These are phyloP conservation scores for Cryptosporidium baileyi DNA, from an alignment of 169 alveolate species.

Conservation along the genomic window DNA sequence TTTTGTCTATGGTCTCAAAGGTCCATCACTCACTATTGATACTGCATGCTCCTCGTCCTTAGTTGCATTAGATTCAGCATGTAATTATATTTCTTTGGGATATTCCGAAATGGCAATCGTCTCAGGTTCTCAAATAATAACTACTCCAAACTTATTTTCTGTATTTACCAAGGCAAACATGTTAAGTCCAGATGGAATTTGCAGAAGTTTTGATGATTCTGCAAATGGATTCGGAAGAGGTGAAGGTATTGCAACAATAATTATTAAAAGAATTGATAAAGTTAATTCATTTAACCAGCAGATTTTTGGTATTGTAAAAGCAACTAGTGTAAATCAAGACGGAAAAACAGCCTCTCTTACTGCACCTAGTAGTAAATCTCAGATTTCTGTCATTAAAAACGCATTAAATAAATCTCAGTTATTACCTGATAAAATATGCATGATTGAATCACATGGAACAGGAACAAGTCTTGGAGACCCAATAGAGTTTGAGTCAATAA, in stretches of 20 bases:
- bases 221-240: constrained; percentile 79
- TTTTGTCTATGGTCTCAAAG: constrained; percentile 43
- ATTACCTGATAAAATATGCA: not conserved
- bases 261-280: constrained; percentile 42
- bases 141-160: constrained; percentile 69
- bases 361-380: constrained; percentile 79
- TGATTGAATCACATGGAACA: constrained; percentile 67
- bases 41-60: constrained; percentile 68
- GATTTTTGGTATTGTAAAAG: constrained; percentile 46
- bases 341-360: constrained; percentile 79
- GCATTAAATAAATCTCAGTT: constrained; percentile 1
- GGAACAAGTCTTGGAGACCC: constrained; percentile 68
- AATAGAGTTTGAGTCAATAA: constrained; percentile 52
- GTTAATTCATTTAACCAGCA: not conserved
- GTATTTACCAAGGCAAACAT: constrained; percentile 72
- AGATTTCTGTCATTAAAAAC: constrained; percentile 37
- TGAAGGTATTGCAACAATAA: constrained; percentile 77
- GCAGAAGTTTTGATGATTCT: constrained; percentile 77
- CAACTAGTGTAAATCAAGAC: constrained; percentile 75
- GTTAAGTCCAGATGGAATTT: constrained; percentile 75
- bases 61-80: constrained; percentile 64
- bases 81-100: constrained; percentile 11
- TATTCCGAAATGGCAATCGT: constrained; percentile 54
- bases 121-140: constrained; percentile 64
- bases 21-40: constrained; percentile 63